A percentile compares a stretch with the other conserved stretches of the same genome.
These are phyloP conservation scores for Alternaria brassicae DNA, from an alignment of 2,329 filamentous ascomycete species.

Conservation along the genomic window DNA sequence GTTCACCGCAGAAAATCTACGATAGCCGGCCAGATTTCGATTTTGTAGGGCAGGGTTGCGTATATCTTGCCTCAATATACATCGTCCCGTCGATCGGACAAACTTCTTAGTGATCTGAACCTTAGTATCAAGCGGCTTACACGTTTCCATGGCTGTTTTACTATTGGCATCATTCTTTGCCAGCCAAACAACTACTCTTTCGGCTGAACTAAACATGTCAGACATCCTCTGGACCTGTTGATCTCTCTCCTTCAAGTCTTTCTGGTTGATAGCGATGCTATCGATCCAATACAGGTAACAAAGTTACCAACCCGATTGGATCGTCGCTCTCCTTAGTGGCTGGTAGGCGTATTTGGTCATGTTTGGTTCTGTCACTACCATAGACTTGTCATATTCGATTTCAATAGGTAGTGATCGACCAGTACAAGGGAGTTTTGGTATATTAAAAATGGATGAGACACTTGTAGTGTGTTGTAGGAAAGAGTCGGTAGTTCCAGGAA, in stretches of 20 bases:
- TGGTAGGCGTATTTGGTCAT: not conserved
- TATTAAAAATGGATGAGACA: not conserved
- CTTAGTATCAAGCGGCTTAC: not conserved
- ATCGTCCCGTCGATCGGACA: not conserved
- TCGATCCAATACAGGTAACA: slow-evolving; percentile 1
- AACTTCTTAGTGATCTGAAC: not conserved
- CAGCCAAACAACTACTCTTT: slow-evolving; percentile 7
- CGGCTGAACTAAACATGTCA: not conserved
- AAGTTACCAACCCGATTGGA: not conserved
- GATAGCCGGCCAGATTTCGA: not conserved
- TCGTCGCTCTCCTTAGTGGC: not conserved
- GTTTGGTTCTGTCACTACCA: not conserved
- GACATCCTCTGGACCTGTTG: slow-evolving; percentile 2
- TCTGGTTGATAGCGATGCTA: not conserved
- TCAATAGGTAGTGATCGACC: not conserved
- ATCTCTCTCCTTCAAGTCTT: not conserved
- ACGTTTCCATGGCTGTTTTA: not conserved
- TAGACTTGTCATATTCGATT: not conserved
- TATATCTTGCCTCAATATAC: not conserved
- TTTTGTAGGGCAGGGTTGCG: not conserved
- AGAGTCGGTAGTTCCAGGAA: not conserved
- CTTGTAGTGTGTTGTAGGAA: no score
- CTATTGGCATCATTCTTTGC: not conserved
- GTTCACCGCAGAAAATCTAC: not conserved
- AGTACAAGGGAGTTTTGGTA: no score